These are phyloP conservation scores for Mortierella sp. DNA, from an alignment of 371 early-diverging fungal genomes.

Conservation along the genomic window DNA sequence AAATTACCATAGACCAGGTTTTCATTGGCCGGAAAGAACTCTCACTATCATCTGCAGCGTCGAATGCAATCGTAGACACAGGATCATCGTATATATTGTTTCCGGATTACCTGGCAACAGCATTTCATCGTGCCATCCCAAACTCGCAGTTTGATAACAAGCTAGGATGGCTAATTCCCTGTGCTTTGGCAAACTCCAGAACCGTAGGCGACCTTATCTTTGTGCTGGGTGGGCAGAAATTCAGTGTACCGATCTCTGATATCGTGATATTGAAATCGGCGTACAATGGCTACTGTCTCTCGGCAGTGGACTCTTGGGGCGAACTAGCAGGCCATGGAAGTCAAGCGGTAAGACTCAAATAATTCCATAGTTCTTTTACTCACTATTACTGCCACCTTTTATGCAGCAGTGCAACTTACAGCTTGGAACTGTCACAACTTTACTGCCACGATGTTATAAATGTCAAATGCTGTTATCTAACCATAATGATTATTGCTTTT, in stretches of 20 bases:
- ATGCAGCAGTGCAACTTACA: background rate
- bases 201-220: constrained; percentile 38
- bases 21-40: constrained; percentile 44
- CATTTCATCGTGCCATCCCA: constrained; percentile 48
- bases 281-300: constrained; percentile 42
- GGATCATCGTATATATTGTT: constrained; percentile 55
- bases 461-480: background rate
- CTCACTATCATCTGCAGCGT: constrained; percentile 18
- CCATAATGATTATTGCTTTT: background rate
- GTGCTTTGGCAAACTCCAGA: constrained; percentile 35
- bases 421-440: background rate
- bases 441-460: background rate
- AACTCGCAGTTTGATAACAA: constrained; percentile 39
- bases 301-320: constrained; percentile 48
- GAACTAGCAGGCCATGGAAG: constrained; percentile 40
- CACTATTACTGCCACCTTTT: background rate
- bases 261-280: constrained; percentile 46
- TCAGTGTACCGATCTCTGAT: constrained; percentile 46
- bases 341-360: constrained; percentile 21
- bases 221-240: constrained; percentile 33
- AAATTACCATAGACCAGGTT: constrained; percentile 28
- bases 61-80: constrained; percentile 48
- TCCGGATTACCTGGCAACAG: constrained; percentile 44
- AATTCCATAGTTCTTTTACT: background rate
- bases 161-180: constrained; percentile 52